phyloP scores from a whole-genome alignment of 192 early-diverging fungal species.

The Backusella morwellensis region DNA sequence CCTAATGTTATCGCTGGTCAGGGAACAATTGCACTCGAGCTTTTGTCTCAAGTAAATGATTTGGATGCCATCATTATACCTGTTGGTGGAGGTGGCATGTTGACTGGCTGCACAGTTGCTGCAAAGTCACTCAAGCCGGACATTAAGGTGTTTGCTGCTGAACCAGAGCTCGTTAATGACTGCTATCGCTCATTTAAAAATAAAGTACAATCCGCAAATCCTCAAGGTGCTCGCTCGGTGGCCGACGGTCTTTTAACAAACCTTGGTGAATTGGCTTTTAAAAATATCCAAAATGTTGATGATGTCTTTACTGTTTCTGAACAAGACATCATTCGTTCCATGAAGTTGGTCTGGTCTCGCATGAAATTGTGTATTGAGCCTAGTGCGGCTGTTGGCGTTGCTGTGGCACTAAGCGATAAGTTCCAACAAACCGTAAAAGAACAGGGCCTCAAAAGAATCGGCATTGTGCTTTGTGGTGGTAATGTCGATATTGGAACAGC shows the following conservation, averaged over 20 bases:
- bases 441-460: conserved; percentile 40
- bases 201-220: neutral
- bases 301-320: conserved; percentile 52
- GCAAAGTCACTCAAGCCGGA: conserved; percentile 31
- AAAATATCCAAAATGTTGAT: conserved; percentile 50
- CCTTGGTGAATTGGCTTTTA: conserved; percentile 43
- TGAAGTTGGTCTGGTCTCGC: conserved; percentile 46
- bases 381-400: conserved; percentile 46
- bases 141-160: conserved; percentile 51
- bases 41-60: conserved; percentile 43
- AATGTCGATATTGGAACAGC: conserved; percentile 46
- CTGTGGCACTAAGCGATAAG: conserved; percentile 46
- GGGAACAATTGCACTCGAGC: conserved; percentile 52
- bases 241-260: conserved; percentile 53
- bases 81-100: conserved; percentile 56
- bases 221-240: conserved; percentile 28
- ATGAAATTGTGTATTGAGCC: conserved; percentile 57
- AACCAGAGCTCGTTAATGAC: conserved; percentile 44
- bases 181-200: conserved; percentile 28
- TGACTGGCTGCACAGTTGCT: conserved; percentile 47
- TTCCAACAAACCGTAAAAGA: conserved; percentile 17
- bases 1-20: conserved; percentile 55
- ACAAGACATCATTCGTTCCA: conserved; percentile 48
- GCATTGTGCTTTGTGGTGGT: conserved; percentile 51
- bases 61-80: conserved; percentile 53